Base-by-base conservation (phyloP, 148 eudicot genomes). In the Arbutus unedo region DNA sequence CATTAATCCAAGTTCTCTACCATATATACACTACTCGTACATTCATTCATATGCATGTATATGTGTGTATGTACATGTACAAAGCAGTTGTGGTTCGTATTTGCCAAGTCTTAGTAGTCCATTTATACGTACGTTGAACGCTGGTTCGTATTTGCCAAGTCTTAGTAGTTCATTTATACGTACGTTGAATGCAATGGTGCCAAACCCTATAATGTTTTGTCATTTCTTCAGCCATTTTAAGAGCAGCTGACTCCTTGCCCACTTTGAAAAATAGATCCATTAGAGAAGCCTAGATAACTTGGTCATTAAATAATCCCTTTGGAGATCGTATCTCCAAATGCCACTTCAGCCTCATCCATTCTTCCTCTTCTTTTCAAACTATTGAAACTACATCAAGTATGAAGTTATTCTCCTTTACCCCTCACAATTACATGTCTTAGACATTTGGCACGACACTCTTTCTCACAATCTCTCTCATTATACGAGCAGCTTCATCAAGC, bases 211-310 rank as follows among this genome's bases (percentile, higher is more conserved):
- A 43, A 85, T 88, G 76, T 86, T 94, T 55, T 38, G 84, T 88
- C 82, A 93, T 83, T 74, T 91, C 95, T 87, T 96, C 91, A 64
- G 90, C 99, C 64, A 91, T 74, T 70, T 83, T 85, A 66, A 93
- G 93, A 81, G 99, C 99, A 82, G 88, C 89, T 45, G 95, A 90
- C 60, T 87, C 91, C 82, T 96, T 90, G 19, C 99, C 95, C 62
- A 86, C 72, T 87, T 92, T 94, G 83, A 96, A 96, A 82, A 86
- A 87, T 41, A 92, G 93, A 85, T 96, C 94, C 91, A 96, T 93
- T 71, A 96, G 83, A 76, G 93, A 90, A 72, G 99, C 94, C 86
- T 94, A 94, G 83, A 90, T 96, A 56, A 92, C 90, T 83, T 86
- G 85, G 83, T 96, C 98, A 53, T 91, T 89, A 45, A 56, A 72